Evolutionary conservation across 177 flowering plant species (phyloP).

Genomic region (Tripterygium wilfordii): DNA sequence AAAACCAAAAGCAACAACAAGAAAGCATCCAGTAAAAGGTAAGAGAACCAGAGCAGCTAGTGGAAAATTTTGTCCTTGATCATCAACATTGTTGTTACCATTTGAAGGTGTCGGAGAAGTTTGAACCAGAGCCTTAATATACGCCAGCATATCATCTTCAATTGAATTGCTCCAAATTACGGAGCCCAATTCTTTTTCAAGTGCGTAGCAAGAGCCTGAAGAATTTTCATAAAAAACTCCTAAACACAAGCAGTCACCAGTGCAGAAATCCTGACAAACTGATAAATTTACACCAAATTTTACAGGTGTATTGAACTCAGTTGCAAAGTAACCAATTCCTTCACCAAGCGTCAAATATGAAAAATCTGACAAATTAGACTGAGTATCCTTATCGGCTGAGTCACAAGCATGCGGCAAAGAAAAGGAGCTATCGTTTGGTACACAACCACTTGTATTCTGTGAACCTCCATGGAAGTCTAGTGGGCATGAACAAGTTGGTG

Average conservation of each 20-base stretch:
- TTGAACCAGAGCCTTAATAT: conserved; percentile 30
- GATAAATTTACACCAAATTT: conserved; percentile 27
- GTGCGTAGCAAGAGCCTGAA: conserved; percentile 53
- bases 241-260: conserved; percentile 63
- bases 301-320: conserved; percentile 30
- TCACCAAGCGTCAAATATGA: conserved; percentile 38
- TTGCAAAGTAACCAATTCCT: conserved; percentile 51
- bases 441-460: conserved; percentile 26
- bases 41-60: conserved; percentile 49
- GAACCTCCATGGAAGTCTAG: conserved; percentile 25
- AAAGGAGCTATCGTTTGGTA: conserved; percentile 34
- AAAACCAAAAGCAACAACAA: conserved; percentile 29
- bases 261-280: conserved; percentile 53
- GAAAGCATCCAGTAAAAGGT: conserved; percentile 46
- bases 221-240: conserved; percentile 61
- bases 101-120: conserved; percentile 6
- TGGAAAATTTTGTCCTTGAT: conserved; percentile 28
- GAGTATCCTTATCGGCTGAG: conserved; percentile 17
- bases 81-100: background rate
- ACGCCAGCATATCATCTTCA: conserved; percentile 32
- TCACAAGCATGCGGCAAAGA: conserved; percentile 42
- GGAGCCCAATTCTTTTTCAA: conserved; percentile 58
- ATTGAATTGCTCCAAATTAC: conserved; percentile 16
- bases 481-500: conserved; percentile 59
- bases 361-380: conserved; percentile 16